Evolutionary conservation across 345 rosid genomes (phyloP), one percentile per base, ranked within the genome.

Genomic region (Pelargonium nanum): DNA sequence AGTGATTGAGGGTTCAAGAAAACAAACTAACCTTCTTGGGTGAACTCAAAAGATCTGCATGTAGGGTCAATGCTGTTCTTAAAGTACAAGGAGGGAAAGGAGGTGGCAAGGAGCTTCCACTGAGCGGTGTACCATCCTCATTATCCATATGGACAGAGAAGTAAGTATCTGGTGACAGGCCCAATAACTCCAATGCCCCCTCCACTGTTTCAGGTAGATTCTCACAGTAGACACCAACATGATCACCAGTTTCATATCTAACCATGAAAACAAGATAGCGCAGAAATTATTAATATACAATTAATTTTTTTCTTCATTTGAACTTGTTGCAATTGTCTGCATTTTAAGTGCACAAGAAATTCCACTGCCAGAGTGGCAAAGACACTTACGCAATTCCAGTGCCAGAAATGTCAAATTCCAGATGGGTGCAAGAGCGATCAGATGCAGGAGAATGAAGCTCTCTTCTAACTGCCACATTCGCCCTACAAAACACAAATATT

Each of bases 401-500:
- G 68, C 82, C 85, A 25, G 88, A 70, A 60, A 82, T 75, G 73
- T 89, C 95, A 66, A 92, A 92, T 75, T 92, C 98, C 73, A 92
- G 69, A 82, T 92, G 98, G 55, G 85, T 87, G 77, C 98, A 92
- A 30, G 96, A 92, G 44, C 96, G 85, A 58, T 92, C 93, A 62
- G 98, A 92, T 70, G 72, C 95, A 45, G 88, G 79, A 74, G 73
- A 83, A 72, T 92, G 98, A 57, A 92, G 96, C 83, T 92, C 96
- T 62, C 67, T 89, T 74, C 64, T 88, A 25, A 81, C 75, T 61
- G 88, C 88, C 51, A 89, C 96, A 74, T 86, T 71, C 61, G 70
- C 90, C 73, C 98, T 92, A 80, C 68, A 77, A 12, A 34, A 54
- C 9, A 68, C 59, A 26, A 58, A 30, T 58, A 61, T 22, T 17